Evolutionary conservation across 768 basidiomycete species (phyloP), one percentile per base, ranked within the genome.

Genomic region (Lyophyllum shimeji): DNA sequence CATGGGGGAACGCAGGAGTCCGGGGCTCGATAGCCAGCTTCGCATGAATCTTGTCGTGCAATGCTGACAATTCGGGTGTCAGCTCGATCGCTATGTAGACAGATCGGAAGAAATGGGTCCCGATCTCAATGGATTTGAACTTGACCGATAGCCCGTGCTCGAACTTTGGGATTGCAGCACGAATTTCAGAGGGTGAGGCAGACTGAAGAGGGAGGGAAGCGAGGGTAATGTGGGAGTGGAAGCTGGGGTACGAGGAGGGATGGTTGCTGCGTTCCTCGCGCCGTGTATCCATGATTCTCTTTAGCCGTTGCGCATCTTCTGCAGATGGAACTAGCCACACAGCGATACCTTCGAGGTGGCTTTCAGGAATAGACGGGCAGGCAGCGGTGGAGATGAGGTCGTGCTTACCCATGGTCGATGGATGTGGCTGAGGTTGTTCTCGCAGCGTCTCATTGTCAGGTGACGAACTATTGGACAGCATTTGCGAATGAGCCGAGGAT

Each of bases 141-240:
- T 69, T 57, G 61, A 82, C 69, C 15, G 64, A 63, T 31, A 89
- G 58, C 7, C 70, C 62, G 4, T 55, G 58, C 23, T 75, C 70
- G 12, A 58, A 57, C 7, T 58, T 11, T 7, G 80, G 75, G 17
- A 85, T 59, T 6, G 79, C 70, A 1, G 70, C 62, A 3, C 76
- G 69, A 25, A 84, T 71, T 13, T 67, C 57, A 17, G 71, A 59
- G 11, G 72, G 44, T 17, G 60, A 59, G n/a, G 60, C 61, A 34
- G 64, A 58, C 24, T 60, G 64, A 40, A 62, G 54, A 31, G 69
- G 81, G 59, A 71, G 74, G 43, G 68, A 77, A 55, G 68, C 81
- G 62, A 93, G 81, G 0, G 90, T 92, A 63, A 91, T 78, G 68
- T 93, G 90, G 5, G 89, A 87, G 34, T 79, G 65, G 67, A 90